Evolutionary conservation across 2,329 filamentous ascomycete genomes (phyloP).

Genomic region (Phialophora verrucosa): DNA sequence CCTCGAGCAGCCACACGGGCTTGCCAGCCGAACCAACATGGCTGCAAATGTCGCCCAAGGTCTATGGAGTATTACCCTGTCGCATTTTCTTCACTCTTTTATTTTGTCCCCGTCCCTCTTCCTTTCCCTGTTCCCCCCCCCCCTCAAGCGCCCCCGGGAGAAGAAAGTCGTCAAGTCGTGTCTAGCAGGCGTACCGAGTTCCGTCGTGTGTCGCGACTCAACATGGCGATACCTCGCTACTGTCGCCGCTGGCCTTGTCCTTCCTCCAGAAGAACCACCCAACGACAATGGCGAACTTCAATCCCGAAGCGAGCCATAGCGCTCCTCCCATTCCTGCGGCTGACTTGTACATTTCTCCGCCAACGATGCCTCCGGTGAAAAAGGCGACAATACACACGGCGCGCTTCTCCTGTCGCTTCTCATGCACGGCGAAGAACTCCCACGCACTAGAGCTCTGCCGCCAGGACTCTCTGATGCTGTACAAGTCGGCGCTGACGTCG

Average conservation of each 20-base stretch:
- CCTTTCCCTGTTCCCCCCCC: no score
- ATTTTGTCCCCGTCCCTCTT: not conserved
- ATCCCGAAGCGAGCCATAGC: slow-evolving; percentile 50
- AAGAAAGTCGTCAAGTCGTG: not conserved
- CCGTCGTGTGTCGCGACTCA: not conserved
- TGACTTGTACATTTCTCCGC: slow-evolving; percentile 51
- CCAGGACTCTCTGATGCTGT: slow-evolving; percentile 43
- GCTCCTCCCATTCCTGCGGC: slow-evolving; percentile 51
- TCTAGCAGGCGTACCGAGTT: not conserved
- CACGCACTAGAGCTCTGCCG: slow-evolving; percentile 47
- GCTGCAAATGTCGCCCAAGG: not conserved
- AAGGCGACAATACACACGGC: slow-evolving; percentile 47
- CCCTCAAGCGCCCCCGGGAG: not conserved
- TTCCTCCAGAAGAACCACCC: slow-evolving; percentile 49
- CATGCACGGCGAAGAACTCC: slow-evolving; percentile 40
- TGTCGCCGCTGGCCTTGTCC: slow-evolving; percentile 14
- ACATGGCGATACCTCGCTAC: not conserved
- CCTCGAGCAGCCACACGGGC: not conserved
- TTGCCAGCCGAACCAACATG: not conserved
- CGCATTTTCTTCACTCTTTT: not conserved
- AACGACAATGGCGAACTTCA: slow-evolving; percentile 48
- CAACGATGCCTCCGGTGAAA: slow-evolving; percentile 49
- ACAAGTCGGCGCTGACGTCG: slow-evolving; percentile 52
- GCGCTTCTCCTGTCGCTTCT: slow-evolving; percentile 40
- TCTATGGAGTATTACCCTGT: not conserved